Percentiles rank a stretch among this genome's conserved stretches.
These are phyloP conservation scores for Fusarium drepaniforme DNA, from an alignment of 2,329 filamentous ascomycete genomes.

Conservation along the genomic window DNA sequence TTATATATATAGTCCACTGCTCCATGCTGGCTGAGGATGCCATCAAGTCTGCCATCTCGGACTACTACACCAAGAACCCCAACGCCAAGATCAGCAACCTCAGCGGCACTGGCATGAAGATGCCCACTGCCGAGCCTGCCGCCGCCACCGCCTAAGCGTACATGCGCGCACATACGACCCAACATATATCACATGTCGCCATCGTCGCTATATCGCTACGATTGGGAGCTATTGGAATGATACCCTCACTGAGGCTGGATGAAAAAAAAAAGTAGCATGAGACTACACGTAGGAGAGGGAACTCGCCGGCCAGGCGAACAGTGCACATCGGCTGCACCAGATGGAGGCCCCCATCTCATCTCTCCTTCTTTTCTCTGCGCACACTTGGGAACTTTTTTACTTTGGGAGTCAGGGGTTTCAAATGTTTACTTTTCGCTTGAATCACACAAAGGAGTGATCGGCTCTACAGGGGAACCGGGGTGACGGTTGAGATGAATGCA, in stretches of 20 bases:
- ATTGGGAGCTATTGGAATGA: conserved; percentile 42
- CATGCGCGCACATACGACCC: conserved; percentile 12
- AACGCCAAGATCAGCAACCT: conserved; percentile 79
- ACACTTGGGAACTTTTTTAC: conserved; percentile 27
- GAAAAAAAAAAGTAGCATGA: conserved; percentile 31
- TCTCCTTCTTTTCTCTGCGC: conserved; percentile 24
- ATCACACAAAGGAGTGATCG: conserved; percentile 22
- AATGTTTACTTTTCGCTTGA: conserved; percentile 31
- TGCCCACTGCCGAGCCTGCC: conserved; percentile 67
- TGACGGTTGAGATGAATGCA: conserved; percentile 7
- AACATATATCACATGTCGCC: conserved; percentile 20
- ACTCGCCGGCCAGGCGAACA: conserved; percentile 18
- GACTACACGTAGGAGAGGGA: conserved; percentile 16
- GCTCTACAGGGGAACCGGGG: conserved; percentile 17
- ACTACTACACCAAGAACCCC: conserved; percentile 93
- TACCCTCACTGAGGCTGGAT: conserved; percentile 42
- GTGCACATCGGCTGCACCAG: conserved; percentile 21
- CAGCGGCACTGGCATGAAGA: conserved; percentile 76
- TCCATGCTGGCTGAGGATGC: conserved; percentile 93
- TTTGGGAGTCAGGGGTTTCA: conserved; percentile 44
- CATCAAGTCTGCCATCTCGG: conserved; percentile 90
- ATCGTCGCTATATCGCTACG: conserved; percentile 12
- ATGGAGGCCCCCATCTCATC: conserved; percentile 24
- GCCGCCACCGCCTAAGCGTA: conserved; percentile 47
- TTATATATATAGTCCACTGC: conserved; percentile 79